Conservation (phyloP, 2,329 filamentous ascomycete genomes). For the Botrytis squamosa region DNA sequence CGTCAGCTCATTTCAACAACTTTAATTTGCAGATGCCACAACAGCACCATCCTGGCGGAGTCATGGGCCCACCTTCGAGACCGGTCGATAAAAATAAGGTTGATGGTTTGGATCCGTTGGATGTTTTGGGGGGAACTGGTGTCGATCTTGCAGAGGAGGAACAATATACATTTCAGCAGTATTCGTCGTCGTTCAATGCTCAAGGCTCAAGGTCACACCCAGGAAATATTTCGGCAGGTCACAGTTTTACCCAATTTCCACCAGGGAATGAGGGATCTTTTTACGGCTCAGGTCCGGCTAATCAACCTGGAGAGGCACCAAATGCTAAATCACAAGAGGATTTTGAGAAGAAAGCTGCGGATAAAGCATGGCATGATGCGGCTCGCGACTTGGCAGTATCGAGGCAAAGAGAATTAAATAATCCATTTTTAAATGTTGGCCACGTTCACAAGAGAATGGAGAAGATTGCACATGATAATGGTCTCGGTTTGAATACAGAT, state of each 20-base stretch:
- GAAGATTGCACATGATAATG: slow-evolving; percentile 58
- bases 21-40: slow-evolving; percentile 40
- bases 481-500: slow-evolving; percentile 56
- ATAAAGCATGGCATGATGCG: slow-evolving; percentile 65
- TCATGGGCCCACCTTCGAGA: slow-evolving; percentile 60
- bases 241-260: slow-evolving; percentile 55
- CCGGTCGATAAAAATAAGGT: slow-evolving; percentile 54
- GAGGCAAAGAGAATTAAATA: slow-evolving; percentile 55
- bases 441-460: slow-evolving; percentile 47
- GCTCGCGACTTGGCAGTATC: slow-evolving; percentile 54
- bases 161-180: slow-evolving; percentile 70
- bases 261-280: slow-evolving; percentile 57
- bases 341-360: slow-evolving; percentile 62
- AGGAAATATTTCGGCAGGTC: slow-evolving; percentile 43
- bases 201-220: slow-evolving; percentile 44
- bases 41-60: slow-evolving; percentile 42
- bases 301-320: slow-evolving; percentile 54
- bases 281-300: slow-evolving; percentile 64
- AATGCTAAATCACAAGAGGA: slow-evolving; percentile 56
- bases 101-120: slow-evolving; percentile 73
- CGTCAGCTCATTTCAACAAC: slow-evolving; percentile 20
- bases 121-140: slow-evolving; percentile 79
- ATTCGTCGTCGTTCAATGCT: slow-evolving; percentile 52
- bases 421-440: slow-evolving; percentile 48
- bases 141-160: slow-evolving; percentile 87